Percentiles rank a stretch among this genome's conserved stretches.
These are phyloP conservation scores for Sporothrix curviconia DNA, from an alignment of 2,329 filamentous ascomycete genomes.

Conservation along the genomic window DNA sequence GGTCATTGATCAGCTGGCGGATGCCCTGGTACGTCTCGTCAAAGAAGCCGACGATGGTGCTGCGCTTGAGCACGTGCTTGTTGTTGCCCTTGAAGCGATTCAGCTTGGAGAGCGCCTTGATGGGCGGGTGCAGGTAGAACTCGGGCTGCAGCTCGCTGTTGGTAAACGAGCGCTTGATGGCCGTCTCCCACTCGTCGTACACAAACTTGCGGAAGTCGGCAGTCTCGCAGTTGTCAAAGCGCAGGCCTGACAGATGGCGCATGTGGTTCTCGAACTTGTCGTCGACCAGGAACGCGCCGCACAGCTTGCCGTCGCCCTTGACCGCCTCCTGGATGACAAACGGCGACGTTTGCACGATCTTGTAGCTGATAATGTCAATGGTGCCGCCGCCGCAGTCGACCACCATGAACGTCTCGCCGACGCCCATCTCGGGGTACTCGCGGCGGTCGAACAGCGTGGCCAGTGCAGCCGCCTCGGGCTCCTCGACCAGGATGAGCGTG, in stretches of 20 bases:
- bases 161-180: conserved; percentile 29
- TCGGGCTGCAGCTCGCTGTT: conserved; percentile 23
- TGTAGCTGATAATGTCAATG: conserved; percentile 46
- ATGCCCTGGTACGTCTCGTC: conserved; percentile 34
- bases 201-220: conserved; percentile 39
- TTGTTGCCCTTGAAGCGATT: neutral
- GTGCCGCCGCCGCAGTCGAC: conserved; percentile 29
- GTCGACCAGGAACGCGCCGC: conserved; percentile 45
- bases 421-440: conserved; percentile 13
- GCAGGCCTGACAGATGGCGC: conserved; percentile 36
- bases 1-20: conserved; percentile 33
- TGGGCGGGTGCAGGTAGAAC: neutral
- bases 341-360: conserved; percentile 26
- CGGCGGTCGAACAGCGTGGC: conserved; percentile 30
- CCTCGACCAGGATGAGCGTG: conserved; percentile 30
- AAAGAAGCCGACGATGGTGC: conserved; percentile 32
- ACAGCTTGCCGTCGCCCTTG: conserved; percentile 42
- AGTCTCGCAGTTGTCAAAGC: conserved; percentile 37
- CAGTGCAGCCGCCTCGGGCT: conserved; percentile 41
- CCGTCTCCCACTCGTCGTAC: conserved; percentile 33
- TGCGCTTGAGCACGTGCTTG: conserved; percentile 8
- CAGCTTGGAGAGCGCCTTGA: neutral
- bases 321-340: conserved; percentile 44
- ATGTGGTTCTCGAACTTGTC: conserved; percentile 40
- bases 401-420: conserved; percentile 23